Base-by-base conservation (phyloP, 208 protist genomes). In the Naegleria lovaniensis region DNA sequence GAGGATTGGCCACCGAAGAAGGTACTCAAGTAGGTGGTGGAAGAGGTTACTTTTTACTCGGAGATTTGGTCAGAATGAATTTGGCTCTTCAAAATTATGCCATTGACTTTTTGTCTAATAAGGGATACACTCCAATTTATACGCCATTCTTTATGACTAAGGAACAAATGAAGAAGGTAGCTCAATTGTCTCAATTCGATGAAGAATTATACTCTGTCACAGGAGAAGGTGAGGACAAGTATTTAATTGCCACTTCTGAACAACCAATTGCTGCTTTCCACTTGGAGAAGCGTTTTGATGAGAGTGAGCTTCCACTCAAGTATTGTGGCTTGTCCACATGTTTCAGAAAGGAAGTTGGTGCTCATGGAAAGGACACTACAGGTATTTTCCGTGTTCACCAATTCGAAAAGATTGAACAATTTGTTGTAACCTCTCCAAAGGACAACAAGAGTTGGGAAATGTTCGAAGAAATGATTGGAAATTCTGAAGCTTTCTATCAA, bases 181-280 rank as follows among this genome's bases (percentile, higher is more conserved):
- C 98, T 85, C 98, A 99, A 95, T 97, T 99, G n/a, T 96, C 95
- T 38, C 96, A 99, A 91, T 99, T 99, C 93, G 98, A 99, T 92
- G 99, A 99, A 91, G 96, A 98, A 90, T 95, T 99, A 4, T 99
- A 99, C 96, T 99, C 99, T 91, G 97, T 98, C 5, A 94, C 94
- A 52, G 98, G 97, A 67, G 97, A 98, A 39, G 97, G 97, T 22
- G 98, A 99, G 48, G 98, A 99, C 79, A 99, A 99, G 95, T 99
- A 99, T 94, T 96, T 99, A 22, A 99, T 99, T 95, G 99, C 99
- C 55, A 99, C 99, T 55, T 99, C 97, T 89, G 99, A 99, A 95
- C 99, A 99, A 93, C 97, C 99, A 83, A 97, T 99, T 90, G 98
- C 96, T 91, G 98, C 97, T 16, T 99, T 97, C 92, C 99, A 99